Percentiles rank a stretch among this genome's conserved stretches.
These are phyloP conservation scores for Metschnikowia gruessii DNA, from an alignment of 805 yeast species.

Conservation along the genomic window DNA sequence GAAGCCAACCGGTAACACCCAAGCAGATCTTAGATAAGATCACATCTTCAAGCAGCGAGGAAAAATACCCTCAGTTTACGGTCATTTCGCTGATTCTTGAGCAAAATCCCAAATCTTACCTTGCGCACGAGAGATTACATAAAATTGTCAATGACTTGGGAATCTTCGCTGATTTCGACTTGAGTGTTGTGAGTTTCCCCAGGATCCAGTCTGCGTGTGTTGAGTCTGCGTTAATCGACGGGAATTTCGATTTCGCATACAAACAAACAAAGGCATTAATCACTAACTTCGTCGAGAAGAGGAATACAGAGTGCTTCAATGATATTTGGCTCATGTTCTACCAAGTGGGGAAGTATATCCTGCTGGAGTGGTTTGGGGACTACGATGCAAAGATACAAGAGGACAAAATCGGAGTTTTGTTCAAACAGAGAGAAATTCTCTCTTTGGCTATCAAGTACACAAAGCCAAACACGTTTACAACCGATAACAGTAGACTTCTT, in stretches of 20 bases:
- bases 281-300: slow-evolving; percentile 20
- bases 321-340: slow-evolving; percentile 68
- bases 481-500: slow-evolving; percentile 53
- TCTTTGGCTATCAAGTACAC: slow-evolving; percentile 46
- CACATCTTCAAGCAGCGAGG: slow-evolving; percentile 7
- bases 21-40: slow-evolving; percentile 17
- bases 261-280: slow-evolving; percentile 39
- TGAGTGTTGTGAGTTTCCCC: slow-evolving; percentile 25
- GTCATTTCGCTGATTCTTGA: slow-evolving; percentile 48
- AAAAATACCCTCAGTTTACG: slow-evolving; percentile 15
- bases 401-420: slow-evolving; percentile 25
- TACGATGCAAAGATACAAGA: slow-evolving; percentile 16
- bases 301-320: slow-evolving; percentile 19
- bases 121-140: slow-evolving; percentile 41
- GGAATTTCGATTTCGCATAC: slow-evolving; percentile 60
- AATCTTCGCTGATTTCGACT: slow-evolving; percentile 33
- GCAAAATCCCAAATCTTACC: slow-evolving; percentile 50
- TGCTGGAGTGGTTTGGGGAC: slow-evolving; percentile 23
- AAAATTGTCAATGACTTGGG: slow-evolving; percentile 41
- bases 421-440: slow-evolving; percentile 53
- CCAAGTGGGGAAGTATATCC: slow-evolving; percentile 60
- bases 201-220: slow-evolving; percentile 51
- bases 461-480: slow-evolving; percentile 39
- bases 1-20: slow-evolving; percentile 18
- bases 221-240: slow-evolving; percentile 61